These are phyloP conservation scores for Candida ipomoeae DNA, from an alignment of 805 yeast genomes.

Conservation along the genomic window DNA sequence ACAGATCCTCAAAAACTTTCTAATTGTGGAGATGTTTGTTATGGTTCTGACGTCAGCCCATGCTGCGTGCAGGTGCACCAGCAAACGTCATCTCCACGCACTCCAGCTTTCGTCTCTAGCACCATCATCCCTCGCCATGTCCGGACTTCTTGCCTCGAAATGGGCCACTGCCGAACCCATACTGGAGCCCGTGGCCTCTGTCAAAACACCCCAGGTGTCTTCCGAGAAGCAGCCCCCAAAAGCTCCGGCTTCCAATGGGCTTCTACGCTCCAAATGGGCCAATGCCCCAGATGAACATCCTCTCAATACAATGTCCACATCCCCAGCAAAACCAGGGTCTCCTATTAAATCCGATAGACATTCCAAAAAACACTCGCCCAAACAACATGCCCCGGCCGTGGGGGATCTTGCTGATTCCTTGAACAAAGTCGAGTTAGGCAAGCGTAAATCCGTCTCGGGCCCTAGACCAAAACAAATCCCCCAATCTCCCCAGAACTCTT, in stretches of 20 bases:
- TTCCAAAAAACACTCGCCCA: not conserved
- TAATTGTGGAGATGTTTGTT: too few relatives aligned
- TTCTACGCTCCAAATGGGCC: slow-evolving; percentile 33
- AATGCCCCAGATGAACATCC: slow-evolving; percentile 11
- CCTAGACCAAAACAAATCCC: not conserved
- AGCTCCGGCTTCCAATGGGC: not conserved
- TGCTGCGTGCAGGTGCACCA: slow-evolving; percentile 1
- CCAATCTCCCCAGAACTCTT: not conserved
- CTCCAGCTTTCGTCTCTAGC: not conserved
- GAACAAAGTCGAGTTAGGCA: not conserved
- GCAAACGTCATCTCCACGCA: not conserved
- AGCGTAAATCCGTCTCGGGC: not conserved
- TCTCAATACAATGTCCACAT: not conserved
- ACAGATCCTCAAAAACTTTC: too few relatives aligned
- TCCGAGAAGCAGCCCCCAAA: not conserved
- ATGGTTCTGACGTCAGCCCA: too few relatives aligned
- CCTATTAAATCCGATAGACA: not conserved
- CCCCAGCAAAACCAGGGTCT: not conserved
- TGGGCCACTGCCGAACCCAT: slow-evolving; percentile 34
- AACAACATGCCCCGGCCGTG: not conserved
- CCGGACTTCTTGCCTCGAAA: slow-evolving; percentile 23
- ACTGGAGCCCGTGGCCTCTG: not conserved
- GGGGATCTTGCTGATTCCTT: not conserved
- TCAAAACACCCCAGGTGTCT: not conserved
- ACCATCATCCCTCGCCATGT: slow-evolving; percentile 9